These are phyloP conservation scores for Prunus davidiana DNA, from an alignment of 306 rosid species.

Conservation along the genomic window DNA sequence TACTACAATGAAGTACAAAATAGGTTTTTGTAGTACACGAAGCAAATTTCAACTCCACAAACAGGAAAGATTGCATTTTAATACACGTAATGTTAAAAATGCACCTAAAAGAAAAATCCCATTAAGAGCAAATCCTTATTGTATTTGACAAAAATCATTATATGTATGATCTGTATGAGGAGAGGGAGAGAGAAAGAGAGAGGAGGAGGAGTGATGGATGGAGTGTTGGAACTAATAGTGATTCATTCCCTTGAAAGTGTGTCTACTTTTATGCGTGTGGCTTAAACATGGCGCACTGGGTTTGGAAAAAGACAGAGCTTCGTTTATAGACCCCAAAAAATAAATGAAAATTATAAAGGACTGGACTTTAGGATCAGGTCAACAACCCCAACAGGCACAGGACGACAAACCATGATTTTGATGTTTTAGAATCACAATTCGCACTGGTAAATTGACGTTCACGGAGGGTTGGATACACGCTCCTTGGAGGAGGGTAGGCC, in stretches of 20 bases:
- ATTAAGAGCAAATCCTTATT: background rate
- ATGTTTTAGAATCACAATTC: too few species aligned
- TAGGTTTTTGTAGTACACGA: conserved; percentile 7
- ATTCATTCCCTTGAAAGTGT: background rate
- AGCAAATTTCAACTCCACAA: background rate
- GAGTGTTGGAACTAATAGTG: background rate
- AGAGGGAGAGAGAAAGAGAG: background rate
- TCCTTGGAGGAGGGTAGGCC: background rate
- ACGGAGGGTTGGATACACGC: background rate
- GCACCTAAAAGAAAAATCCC: too few species aligned
- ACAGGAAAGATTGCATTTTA: background rate
- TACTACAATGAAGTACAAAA: conserved; percentile 12
- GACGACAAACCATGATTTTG: background rate
- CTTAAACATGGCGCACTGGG: background rate
- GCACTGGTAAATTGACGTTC: too few species aligned
- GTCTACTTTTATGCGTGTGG: background rate
- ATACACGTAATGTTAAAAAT: background rate
- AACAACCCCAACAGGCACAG: background rate
- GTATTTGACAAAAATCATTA: too few species aligned
- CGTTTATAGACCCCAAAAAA: background rate
- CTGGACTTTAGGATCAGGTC: background rate
- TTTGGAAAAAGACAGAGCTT: background rate
- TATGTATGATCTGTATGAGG: background rate
- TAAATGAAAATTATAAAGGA: background rate
- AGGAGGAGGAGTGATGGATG: background rate